Conservation (phyloP, 2,329 filamentous ascomycete species). For the Verticillium dahliae region DNA sequence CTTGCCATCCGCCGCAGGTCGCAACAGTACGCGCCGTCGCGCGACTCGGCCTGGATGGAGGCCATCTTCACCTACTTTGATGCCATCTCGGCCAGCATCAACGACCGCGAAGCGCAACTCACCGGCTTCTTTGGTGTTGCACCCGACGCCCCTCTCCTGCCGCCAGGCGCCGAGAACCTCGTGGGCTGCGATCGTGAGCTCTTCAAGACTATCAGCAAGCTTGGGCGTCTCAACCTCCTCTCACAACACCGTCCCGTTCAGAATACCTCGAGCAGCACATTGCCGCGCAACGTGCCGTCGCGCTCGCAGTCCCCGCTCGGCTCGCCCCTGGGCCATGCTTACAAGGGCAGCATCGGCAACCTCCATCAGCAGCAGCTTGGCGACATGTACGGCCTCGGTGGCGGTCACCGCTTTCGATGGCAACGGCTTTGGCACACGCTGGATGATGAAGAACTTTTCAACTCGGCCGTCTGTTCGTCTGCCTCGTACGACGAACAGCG, state of each 20-base stretch:
- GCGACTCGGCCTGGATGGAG: slow-evolving; percentile 83
- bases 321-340: slow-evolving; percentile 34
- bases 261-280: slow-evolving; percentile 18
- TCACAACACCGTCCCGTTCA: slow-evolving; percentile 61
- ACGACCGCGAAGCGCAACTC: slow-evolving; percentile 83
- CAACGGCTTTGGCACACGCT: slow-evolving; percentile 56
- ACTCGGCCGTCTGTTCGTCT: slow-evolving; percentile 32
- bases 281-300: slow-evolving; percentile 14
- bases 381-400: slow-evolving; percentile 32
- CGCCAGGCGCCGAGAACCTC: slow-evolving; percentile 70
- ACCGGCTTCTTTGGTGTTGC: slow-evolving; percentile 55
- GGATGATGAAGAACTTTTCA: slow-evolving; percentile 47
- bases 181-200: slow-evolving; percentile 81
- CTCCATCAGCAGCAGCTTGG: slow-evolving; percentile 19
- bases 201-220: slow-evolving; percentile 78
- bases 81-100: slow-evolving; percentile 84
- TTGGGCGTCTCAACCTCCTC: slow-evolving; percentile 78
- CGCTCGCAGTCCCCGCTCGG: slow-evolving; percentile 31
- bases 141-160: slow-evolving; percentile 41
- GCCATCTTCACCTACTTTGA: slow-evolving; percentile 93
- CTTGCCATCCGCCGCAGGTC: slow-evolving; percentile 66
- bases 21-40: slow-evolving; percentile 43
- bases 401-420: slow-evolving; percentile 59
- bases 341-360: slow-evolving; percentile 26
- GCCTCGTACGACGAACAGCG: slow-evolving; percentile 51